Percentiles rank a stretch among this genome's conserved stretches.
Evolutionary conservation across 1,139 yeast species (phyloP).

Genomic region (Meyerozyma smithsonii): DNA sequence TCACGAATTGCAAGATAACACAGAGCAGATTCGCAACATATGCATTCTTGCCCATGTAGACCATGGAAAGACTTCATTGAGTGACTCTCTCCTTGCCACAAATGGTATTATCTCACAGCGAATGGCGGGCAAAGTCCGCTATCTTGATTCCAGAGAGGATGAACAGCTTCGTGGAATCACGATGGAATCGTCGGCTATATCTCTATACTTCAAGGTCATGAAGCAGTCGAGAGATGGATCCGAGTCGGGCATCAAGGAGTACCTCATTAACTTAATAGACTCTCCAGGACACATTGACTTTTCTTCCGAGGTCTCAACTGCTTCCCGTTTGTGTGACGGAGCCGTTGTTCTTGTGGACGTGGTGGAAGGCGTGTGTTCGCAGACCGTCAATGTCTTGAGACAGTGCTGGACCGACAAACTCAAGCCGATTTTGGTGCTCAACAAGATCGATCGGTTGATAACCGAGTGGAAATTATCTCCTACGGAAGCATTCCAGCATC

Average conservation of each 20-base stretch:
- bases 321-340: constrained; percentile 94
- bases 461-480: constrained; percentile 81
- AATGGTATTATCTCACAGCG: constrained; percentile 94
- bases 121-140: constrained; percentile 92
- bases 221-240: constrained; percentile 29
- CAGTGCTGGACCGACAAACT: constrained; percentile 95
- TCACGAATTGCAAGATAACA: constrained; percentile 61
- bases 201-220: constrained; percentile 70
- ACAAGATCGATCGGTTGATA: constrained; percentile 85
- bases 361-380: constrained; percentile 97
- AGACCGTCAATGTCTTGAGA: constrained; percentile 88
- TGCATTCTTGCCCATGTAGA: constrained; percentile 98
- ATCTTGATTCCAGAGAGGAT: constrained; percentile 89
- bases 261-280: constrained; percentile 86
- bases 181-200: constrained; percentile 94
- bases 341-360: constrained; percentile 94
- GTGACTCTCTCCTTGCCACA: constrained; percentile 88
- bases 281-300: constrained; percentile 99
- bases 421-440: constrained; percentile 85
- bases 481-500: constrained; percentile 77
- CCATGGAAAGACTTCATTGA: constrained; percentile 94
- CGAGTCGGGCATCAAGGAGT: constrained; percentile 53
- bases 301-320: constrained; percentile 92
- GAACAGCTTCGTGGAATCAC: constrained; percentile 96
- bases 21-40: constrained; percentile 74